These are phyloP conservation scores for Neonectria neomacrospora DNA, from an alignment of 2,329 filamentous ascomycete genomes.

Conservation along the genomic window DNA sequence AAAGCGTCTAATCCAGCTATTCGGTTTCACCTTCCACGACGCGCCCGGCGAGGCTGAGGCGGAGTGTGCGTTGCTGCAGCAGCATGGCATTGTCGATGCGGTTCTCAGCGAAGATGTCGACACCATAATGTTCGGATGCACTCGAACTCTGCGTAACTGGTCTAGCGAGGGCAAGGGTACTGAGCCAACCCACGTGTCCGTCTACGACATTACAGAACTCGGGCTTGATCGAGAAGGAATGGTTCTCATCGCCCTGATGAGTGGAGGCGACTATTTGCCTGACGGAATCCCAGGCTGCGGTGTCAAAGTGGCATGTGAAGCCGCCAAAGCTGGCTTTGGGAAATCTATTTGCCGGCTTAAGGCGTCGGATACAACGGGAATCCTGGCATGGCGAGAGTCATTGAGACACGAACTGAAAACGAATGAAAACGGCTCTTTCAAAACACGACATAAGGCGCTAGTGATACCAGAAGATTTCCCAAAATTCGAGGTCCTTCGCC, in stretches of 20 bases:
- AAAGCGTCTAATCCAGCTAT: slow-evolving; percentile 84
- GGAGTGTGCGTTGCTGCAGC: slow-evolving; percentile 89
- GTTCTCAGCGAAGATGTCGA: slow-evolving; percentile 97
- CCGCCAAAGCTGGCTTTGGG: slow-evolving; percentile 88
- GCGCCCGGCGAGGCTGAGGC: slow-evolving; percentile 96
- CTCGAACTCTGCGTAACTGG: slow-evolving; percentile 82
- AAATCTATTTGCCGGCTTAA: slow-evolving; percentile 75
- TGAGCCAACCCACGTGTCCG: slow-evolving; percentile 86
- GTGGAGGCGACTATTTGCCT: slow-evolving; percentile 92
- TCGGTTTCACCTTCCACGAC: slow-evolving; percentile 85
- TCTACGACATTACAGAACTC: slow-evolving; percentile 72
- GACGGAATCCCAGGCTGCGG: slow-evolving; percentile 90
- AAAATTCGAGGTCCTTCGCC: slow-evolving; percentile 79
- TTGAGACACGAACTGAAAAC: slow-evolving; percentile 81
- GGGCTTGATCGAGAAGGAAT: slow-evolving; percentile 87
- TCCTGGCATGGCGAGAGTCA: slow-evolving; percentile 76
- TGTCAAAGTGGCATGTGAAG: slow-evolving; percentile 88
- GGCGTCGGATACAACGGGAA: slow-evolving; percentile 65
- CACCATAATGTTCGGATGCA: slow-evolving; percentile 96
- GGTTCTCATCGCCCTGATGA: slow-evolving; percentile 94
- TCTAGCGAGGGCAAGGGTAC: slow-evolving; percentile 75
- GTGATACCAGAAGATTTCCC: slow-evolving; percentile 85
- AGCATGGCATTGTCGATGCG: slow-evolving; percentile 85
- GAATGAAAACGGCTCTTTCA: slow-evolving; percentile 86
- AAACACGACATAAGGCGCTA: slow-evolving; percentile 77